Evolutionary conservation across 768 basidiomycete species (phyloP).

Genomic region (Imleria badia): DNA sequence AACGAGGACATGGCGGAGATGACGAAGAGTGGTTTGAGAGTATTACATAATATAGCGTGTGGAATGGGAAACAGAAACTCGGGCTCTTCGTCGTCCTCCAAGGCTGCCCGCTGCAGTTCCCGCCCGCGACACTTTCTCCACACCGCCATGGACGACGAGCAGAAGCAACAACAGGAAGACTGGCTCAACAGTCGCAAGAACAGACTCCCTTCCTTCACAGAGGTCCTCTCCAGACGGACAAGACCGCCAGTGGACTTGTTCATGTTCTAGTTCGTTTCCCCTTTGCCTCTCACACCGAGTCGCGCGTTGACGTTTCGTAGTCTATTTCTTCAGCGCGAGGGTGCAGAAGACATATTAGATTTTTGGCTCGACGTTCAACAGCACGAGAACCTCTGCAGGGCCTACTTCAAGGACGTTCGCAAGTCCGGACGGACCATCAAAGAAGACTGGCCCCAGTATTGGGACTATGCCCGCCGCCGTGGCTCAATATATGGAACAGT

Average conservation of each 20-base stretch:
- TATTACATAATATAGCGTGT: constrained; percentile 29
- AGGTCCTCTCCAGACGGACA: constrained; percentile 89
- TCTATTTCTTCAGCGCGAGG: constrained; percentile 93
- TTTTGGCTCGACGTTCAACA: constrained; percentile 99
- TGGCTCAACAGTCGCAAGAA: constrained; percentile 70
- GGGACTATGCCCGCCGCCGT: constrained; percentile 87
- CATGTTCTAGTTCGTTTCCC: constrained; percentile 89
- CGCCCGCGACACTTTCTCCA: constrained; percentile 3
- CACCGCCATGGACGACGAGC: constrained; percentile 54
- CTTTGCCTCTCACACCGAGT: background rate
- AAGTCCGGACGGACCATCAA: constrained; percentile 91
- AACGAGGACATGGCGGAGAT: constrained; percentile 55
- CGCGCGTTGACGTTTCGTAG: constrained; percentile 40
- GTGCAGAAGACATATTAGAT: constrained; percentile 93
- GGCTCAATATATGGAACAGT: constrained; percentile 94
- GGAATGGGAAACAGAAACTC: constrained; percentile 3
- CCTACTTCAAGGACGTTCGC: constrained; percentile 98
- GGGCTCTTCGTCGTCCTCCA: constrained; percentile 17
- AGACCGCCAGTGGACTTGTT: constrained; percentile 96
- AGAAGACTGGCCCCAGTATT: constrained; percentile 99
- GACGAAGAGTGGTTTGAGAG: constrained; percentile 4
- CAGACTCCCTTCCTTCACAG: constrained; percentile 82
- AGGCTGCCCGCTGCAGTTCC: constrained; percentile 16
- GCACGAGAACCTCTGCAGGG: constrained; percentile 97
- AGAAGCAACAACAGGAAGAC: constrained; percentile 59